Percentiles rank a stretch among this genome's conserved stretches.
These are phyloP conservation scores for Larix kaempferi DNA, from an alignment of 75 land plant species.

Conservation along the genomic window DNA sequence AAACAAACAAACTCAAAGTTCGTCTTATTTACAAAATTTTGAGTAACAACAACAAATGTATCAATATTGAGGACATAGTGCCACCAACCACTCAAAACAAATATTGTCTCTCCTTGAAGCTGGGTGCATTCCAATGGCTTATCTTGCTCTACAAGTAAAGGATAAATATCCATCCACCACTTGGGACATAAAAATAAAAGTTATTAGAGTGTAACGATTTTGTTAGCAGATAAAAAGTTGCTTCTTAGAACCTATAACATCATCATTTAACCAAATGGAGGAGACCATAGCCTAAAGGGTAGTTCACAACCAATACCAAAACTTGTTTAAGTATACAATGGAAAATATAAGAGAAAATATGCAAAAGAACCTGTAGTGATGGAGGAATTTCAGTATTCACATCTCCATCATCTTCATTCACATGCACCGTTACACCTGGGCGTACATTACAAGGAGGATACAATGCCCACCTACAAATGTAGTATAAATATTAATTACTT, in stretches of 20 bases:
- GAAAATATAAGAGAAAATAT: constrained; percentile 1
- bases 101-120: constrained; percentile 93
- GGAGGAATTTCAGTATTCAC: constrained; percentile 85
- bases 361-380: constrained; percentile 75
- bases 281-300: background rate
- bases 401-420: constrained; percentile 97
- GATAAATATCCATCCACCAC: constrained; percentile 99
- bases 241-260: background rate
- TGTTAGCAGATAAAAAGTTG: background rate
- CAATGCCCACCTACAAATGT: constrained; percentile 83
- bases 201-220: background rate
- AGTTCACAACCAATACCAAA: background rate
- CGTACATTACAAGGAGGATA: constrained; percentile 99
- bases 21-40: constrained; percentile 84
- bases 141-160: constrained; percentile 70
- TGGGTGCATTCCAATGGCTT: constrained; percentile 97
- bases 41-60: constrained; percentile 88
- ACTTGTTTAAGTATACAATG: background rate
- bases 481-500: background rate
- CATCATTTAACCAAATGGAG: background rate
- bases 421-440: constrained; percentile 85
- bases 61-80: constrained; percentile 98
- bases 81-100: constrained; percentile 99
- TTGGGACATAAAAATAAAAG: constrained; percentile 23
- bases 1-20: constrained; percentile 95